Evolutionary conservation across 306 rosid genomes (phyloP), one percentile per base, ranked within the genome.

Genomic region (Senna siamea): DNA sequence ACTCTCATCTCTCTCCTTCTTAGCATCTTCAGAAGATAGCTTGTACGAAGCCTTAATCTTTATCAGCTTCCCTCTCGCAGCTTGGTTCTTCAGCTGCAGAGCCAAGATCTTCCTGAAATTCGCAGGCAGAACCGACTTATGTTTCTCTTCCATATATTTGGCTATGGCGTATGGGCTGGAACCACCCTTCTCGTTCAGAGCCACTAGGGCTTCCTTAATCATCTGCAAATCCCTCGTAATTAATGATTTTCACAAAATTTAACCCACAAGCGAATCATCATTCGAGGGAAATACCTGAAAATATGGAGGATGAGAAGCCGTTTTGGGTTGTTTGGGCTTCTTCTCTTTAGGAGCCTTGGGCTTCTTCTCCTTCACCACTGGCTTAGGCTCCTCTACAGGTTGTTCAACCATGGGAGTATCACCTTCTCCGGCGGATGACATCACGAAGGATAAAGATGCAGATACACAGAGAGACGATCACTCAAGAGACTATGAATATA

Each of bases 131-230:
- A 74, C 92, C 13, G 83, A 69, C 75, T 89, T 86, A 66, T 89
- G 96, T 84, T 91, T 91, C 80, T 86, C 91, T 75, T 89, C 98
- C 92, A 91, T 89, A 89, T 83, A 86, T 80, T 91, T 93, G 5
- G 89, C 96, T 82, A 93, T 89, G 26, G 98, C 98, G 70, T 93
- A 85, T 1, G 96, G 92, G 26, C 98, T 93, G 22, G 98, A 91
- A 0, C 98, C 98, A 0, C 87, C 82, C 72, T 79, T 93, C 72
- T 93, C 96, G 26, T 87, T 85, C 62, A 93, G 71, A n/a, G 87
- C 88, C 78, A 79, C 0, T 59, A 93, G 43, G 2, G 98, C 98
- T 55, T 93, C 97, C 83, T 83, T 77, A 26, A 93, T 91, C 98
- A 93, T 93, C 97, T 93, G 76, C 57, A n/a, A 75, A 53, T 0